Evolutionary conservation across 2,329 filamentous ascomycete genomes (phyloP), one percentile per base, ranked within the genome.

Genomic region (Fusarium irregulare): DNA sequence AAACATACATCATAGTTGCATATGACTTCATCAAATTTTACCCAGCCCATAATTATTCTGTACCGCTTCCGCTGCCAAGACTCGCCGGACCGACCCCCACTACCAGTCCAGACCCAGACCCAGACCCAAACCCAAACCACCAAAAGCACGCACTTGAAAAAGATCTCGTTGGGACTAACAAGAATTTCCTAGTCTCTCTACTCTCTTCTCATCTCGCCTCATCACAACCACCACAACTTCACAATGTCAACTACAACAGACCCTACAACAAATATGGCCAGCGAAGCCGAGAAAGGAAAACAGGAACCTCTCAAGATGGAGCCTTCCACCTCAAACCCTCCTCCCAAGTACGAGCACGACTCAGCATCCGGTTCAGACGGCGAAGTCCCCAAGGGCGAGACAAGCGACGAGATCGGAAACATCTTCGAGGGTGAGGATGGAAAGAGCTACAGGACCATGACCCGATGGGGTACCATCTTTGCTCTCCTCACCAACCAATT

Each of bases 401-500:
- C 64, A 10, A 60, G 32, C 8, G 64, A 66, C 7, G 53, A 66
- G 40, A 30, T 66, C 12, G 57, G 56, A 18, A 53, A 58, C 20
- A 55, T 68, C 57, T 68, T 68, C 32, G 63, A 56, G 4, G 56
- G 62, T 18, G 49, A 66, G 8, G 70, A 70, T 57, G 70, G 66
- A 20, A 68, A 72, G 21, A 64, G 63, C 25, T 72, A 64, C 41
- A 67, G 70, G 14, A 69, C 64, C 23, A 62, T 73, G 42, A 67
- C 69, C 23, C 69, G 69, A 13, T 70, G 58, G 60, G 62, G 61
- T n/a, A 68, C 67, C 4, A 53, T 70, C 10, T 68, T 73, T 46
- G 60, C 66, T 25, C 60, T 73, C 8, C 54, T 73, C 47, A 71
- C 71, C 21, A 73, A 73, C 42, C 71, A 74, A 25, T 66, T 74